Evolutionary conservation across 495 filamentous ascomycete genomes (phyloP), one percentile per base, ranked within the genome.

Genomic region (Choiromyces venosus): DNA sequence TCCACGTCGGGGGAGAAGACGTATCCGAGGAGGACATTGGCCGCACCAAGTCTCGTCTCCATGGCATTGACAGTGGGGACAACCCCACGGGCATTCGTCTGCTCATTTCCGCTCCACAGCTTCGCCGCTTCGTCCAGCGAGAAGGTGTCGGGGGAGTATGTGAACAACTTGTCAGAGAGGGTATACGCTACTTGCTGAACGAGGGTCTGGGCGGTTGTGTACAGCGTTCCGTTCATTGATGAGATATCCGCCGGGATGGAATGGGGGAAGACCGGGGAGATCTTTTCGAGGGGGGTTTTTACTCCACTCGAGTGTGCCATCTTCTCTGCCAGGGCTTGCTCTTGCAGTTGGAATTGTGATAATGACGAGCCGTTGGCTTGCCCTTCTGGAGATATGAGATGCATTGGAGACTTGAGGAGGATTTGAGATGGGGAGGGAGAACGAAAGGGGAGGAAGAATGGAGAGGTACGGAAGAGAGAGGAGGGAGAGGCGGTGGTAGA

Each of bases 1-100:
- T 96, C 93, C 76, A 94, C 97, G 82, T 99, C 95, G 80, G 91
- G 91, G 42, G 93, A 97, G 85, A 98, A 99, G 79, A 98, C 91
- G 83, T 99, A 99, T 73, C 95, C 95, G 66, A 99, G 87, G 40
- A 96, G 93, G 82, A 98, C 91, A 79, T 91, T 90, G 65, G 92
- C 95, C 65, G 96, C 95, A 76, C 95, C 95, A 70, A 91, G 87
- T 64, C 96, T 87, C 66, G 92, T 95, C 84, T 99, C 91, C 83
- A 98, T 88, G 5, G 91, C 83, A 72, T 92, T 86, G 65, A 98
- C 88, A 5, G 87, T 84, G 46, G 96, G 93, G 77, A 88, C 83
- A 79, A 93, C 91, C 81, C 93, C 94, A 82, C 92, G 88, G 67
- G 89, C 88, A 84, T 98, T 98, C 80, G 86, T 84, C 74, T 91